Conservation (phyloP, 306 rosid genomes). For the Cicer chorassanicum region DNA sequence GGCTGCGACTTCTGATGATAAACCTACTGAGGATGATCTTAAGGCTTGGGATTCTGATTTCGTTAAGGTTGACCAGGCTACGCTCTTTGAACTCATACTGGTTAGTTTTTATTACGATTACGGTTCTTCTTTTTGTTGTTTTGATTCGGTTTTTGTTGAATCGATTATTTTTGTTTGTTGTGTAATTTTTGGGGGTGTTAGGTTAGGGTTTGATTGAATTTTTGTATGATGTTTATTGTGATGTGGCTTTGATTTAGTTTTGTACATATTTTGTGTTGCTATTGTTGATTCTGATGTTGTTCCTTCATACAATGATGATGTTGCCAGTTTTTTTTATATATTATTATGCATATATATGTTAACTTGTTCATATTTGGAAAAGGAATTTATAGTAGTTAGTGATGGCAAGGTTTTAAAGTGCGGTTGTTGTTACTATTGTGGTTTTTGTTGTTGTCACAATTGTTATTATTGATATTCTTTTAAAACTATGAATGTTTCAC, state of each 20-base stretch:
- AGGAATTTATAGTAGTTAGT: neutral
- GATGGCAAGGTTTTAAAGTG: neutral
- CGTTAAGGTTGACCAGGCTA: conserved; percentile 76
- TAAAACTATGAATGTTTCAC: neutral
- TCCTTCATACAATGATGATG: neutral
- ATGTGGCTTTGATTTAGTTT: neutral
- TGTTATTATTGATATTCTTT: too few species aligned
- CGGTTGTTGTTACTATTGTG: too few species aligned
- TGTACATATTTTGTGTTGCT: neutral
- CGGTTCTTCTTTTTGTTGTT: too few species aligned
- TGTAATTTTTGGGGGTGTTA: neutral
- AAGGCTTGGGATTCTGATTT: conserved; percentile 74
- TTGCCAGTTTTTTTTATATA: too few species aligned
- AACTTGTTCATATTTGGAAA: neutral
- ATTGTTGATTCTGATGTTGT: neutral
- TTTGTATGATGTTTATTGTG: neutral
- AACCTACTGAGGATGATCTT: conserved; percentile 59
- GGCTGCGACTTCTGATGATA: conserved; percentile 51
- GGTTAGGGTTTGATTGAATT: conserved; percentile 24
- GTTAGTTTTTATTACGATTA: conserved; percentile 37
- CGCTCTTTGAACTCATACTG: conserved; percentile 80
- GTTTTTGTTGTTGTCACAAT: too few species aligned
- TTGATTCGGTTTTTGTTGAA: neutral
- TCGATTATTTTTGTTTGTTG: neutral
- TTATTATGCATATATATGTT: too few species aligned